Evolutionary conservation across 352 stramenopile species (phyloP), one percentile per base, ranked within the genome.

Genomic region (Globisporangium heterothallicum): DNA sequence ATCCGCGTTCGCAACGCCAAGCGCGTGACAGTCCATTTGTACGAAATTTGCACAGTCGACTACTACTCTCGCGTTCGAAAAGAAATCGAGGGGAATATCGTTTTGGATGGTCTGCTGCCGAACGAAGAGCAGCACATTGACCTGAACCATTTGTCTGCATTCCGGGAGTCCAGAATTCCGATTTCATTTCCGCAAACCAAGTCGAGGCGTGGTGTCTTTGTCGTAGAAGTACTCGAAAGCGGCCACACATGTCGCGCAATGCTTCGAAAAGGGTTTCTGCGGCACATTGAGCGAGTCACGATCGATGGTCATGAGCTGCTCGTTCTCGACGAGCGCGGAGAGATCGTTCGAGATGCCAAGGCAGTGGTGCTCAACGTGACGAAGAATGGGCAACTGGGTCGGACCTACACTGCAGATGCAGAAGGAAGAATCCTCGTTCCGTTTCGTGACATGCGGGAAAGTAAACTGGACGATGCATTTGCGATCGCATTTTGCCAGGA

Each of bases 161-260:
- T 68, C 61, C 72, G 84, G 59, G 63, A 78, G 49, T 57, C 56
- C 1, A 58, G 65, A 12, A 49, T 86, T 41, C 53, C 63, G 4
- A 59, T 79, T 18, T 27, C 58, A 27, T 72, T 75, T 44, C 21
- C 57, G 26, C 43, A 61, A 21, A 44, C 29, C 14, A 58, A 35
- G 9, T 12, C 13, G 30, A 48, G 64, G 21, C 76, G 73, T 29
- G 73, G 76, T 13, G 66, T 85, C 6, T 87, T 78, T 44, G 68
- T 86, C 10, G 72, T 86, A 4, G 75, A 86, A 58, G 60, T 86
- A 7, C 70, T 86, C 27, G 72, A 78, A 41, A 77, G 75, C 21
- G 67, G 72, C 25, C 63, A 68, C 19, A 75, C 72, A 1, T 86
- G 75, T 25, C 66, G 75, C 10, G 75, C 75, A 6, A 76, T 86